These are phyloP conservation scores for Monoraphidium neglectum DNA, from an alignment of 139 green algal species.

Conservation along the genomic window DNA sequence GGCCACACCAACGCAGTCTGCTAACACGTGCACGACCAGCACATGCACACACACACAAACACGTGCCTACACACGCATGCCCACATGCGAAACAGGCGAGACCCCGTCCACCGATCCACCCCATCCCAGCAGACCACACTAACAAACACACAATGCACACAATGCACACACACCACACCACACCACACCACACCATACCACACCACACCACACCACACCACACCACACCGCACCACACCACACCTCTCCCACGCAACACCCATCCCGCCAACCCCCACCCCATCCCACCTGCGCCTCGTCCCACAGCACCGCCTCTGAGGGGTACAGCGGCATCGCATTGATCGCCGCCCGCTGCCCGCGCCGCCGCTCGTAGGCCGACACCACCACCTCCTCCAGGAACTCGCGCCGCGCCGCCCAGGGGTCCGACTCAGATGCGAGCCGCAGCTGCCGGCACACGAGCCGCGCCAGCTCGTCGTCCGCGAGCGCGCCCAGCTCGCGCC, in stretches of 20 bases:
- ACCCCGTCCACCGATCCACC: no score
- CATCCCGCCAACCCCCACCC: no score
- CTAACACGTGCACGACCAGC: background rate
- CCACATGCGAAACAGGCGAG: no score
- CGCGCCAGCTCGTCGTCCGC: constrained; percentile 63
- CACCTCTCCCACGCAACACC: no score
- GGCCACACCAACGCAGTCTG: background rate
- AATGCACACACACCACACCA: no score
- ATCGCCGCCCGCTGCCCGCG: constrained; percentile 75
- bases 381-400: constrained; percentile 85
- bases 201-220: no score
- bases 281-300: constrained; percentile 87
- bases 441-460: constrained; percentile 81
- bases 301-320: constrained; percentile 93
- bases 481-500: constrained; percentile 62
- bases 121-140: no score
- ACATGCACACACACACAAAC: no score
- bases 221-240: no score
- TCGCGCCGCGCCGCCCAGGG: constrained; percentile 43
- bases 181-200: no score
- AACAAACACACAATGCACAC: no score
- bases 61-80: no score
- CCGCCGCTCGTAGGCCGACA: constrained; percentile 76
- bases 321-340: constrained; percentile 96
- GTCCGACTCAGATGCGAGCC: constrained; percentile 78